These are phyloP conservation scores for Jacaranda copaia DNA, from an alignment of 257 asterid species.

Conservation along the genomic window DNA sequence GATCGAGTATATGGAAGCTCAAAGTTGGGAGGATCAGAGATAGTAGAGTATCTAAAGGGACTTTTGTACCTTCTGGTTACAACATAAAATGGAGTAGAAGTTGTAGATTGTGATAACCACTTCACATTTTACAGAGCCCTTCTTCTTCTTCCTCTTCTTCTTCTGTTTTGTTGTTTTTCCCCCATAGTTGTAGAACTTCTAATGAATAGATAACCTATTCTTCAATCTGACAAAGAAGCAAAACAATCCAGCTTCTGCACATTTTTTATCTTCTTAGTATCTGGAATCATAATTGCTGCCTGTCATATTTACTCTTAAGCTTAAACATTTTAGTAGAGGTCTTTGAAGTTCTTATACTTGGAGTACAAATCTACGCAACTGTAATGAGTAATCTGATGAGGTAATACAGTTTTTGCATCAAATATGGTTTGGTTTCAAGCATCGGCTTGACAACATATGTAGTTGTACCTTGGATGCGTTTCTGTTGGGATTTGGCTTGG, in stretches of 20 bases:
- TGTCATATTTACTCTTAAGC: conserved; percentile 13
- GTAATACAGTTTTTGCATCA: background rate
- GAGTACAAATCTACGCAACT: no score
- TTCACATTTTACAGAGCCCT: background rate
- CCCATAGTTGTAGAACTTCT: background rate
- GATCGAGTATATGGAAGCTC: conserved; percentile 97
- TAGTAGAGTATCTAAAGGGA: conserved; percentile 90
- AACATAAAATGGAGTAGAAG: conserved; percentile 54
- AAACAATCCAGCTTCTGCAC: background rate
- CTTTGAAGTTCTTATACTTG: no score
- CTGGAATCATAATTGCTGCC: background rate
- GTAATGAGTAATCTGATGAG: background rate
- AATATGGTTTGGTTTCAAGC: no score
- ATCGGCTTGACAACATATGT: background rate
- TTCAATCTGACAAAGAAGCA: conserved; percentile 9
- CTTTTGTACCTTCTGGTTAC: conserved; percentile 84
- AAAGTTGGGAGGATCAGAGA: conserved; percentile 96
- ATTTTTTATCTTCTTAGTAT: background rate
- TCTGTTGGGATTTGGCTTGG: conserved; percentile 5
- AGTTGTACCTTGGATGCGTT: background rate
- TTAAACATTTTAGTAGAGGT: background rate
- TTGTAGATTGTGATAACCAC: conserved; percentile 22
- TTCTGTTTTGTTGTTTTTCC: no score
- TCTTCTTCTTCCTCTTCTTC: no score
- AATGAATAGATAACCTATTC: conserved; percentile 21